A percentile compares a stretch with the other conserved stretches of the same genome.
Conservation (phyloP, 1,284 basidiomycete species). For the Lentinula novae-zelandiae region DNA sequence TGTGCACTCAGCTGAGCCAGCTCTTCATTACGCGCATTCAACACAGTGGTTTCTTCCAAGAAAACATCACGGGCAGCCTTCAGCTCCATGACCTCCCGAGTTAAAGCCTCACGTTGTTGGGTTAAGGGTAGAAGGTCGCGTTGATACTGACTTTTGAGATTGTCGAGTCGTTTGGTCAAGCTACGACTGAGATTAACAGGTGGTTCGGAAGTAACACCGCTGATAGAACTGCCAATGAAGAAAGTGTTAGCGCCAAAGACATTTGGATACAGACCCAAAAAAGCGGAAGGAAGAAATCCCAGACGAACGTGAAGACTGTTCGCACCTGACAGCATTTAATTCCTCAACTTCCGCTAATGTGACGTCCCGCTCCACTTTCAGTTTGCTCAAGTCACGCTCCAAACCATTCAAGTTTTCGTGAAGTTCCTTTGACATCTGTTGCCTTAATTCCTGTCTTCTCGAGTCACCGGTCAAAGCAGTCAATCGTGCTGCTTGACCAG, state of each 20-base stretch:
- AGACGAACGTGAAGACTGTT: background rate
- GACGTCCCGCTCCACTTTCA: constrained; percentile 89
- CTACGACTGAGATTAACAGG: constrained; percentile 62
- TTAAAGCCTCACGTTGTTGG: constrained; percentile 75
- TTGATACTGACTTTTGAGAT: constrained; percentile 84
- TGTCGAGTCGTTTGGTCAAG: constrained; percentile 85
- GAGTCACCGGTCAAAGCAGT: constrained; percentile 80
- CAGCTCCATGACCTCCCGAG: constrained; percentile 85
- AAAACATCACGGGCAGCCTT: constrained; percentile 83
- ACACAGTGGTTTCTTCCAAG: constrained; percentile 86
- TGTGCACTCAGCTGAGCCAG: constrained; percentile 83
- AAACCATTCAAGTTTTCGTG: constrained; percentile 73
- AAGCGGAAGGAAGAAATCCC: background rate
- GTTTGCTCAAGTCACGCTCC: constrained; percentile 82
- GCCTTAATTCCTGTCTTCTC: constrained; percentile 72
- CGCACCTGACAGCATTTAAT: constrained; percentile 33
- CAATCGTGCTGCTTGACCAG: constrained; percentile 86
- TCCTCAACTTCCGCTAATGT: constrained; percentile 92
- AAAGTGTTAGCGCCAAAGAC: constrained; percentile 6
- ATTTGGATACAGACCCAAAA: background rate
- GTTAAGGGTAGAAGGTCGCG: constrained; percentile 84
- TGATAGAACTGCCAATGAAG: constrained; percentile 16
- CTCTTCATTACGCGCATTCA: constrained; percentile 92
- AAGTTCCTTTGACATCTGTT: constrained; percentile 78
- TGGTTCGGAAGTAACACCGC: constrained; percentile 32